Evolutionary conservation across 768 basidiomycete genomes (phyloP), one percentile per base, ranked within the genome.

Genomic region (Dentipellis sp.): DNA sequence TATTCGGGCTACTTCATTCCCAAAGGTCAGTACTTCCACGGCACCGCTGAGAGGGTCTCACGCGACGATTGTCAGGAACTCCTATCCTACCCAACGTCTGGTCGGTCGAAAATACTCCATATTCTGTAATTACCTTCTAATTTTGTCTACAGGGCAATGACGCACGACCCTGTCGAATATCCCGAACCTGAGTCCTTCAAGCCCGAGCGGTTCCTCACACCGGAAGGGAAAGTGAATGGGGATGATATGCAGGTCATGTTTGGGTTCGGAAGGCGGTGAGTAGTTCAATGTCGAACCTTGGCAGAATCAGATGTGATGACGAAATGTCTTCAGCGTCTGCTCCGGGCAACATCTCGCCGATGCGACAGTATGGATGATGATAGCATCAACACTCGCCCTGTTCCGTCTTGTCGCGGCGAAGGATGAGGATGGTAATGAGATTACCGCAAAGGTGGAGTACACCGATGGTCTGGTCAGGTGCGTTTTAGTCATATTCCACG

Each of bases 301-400:
- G 29, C 29, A 3, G 6, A 6, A 29, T 6, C 29, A 29, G 6
- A 6, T 6, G 29, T 29, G 6, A 29, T 29, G 29, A 29, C 29
- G 29, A 29, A 29, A 29, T 6, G 29, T 29, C 29, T 29, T 10
- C 4, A 65, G 64, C 50, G 58, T 59, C 19, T 65, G 64, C 55
- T 59, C 61, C 16, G 64, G 64, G 12, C 52, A 52, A 11, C 59
- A 64, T 47, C 53, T 65, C 12, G 63, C 61, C 23, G 59, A 65
- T 14, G 19, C 50, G 3, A 59, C 63, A 3, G 11, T 62, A 12
- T 63, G 51, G 19, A 59, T 62, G n/a, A 52, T 54, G 10, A 48
- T 58, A 14, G 62, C 61, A 2, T 48, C 35, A 9, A 52, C 59
- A 7, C 42, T 63, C 19, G 52, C 56, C 35, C 39, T 52, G 6